Conservation (phyloP, 1,284 basidiomycete species). For the Sparassis latifolia region DNA sequence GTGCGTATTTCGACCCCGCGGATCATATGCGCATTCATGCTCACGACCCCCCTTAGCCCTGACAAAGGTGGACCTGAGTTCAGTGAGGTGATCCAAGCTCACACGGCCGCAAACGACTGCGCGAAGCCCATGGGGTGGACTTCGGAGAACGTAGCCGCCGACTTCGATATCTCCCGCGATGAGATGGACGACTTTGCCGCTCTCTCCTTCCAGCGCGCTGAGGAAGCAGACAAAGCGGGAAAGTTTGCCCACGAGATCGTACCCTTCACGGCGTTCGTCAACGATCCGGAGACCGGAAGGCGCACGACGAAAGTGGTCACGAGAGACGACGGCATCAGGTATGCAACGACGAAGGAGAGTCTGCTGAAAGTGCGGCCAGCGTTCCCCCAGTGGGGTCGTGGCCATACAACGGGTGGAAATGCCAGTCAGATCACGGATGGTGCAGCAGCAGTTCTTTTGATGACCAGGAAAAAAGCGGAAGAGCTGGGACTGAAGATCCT, state of each 20-base stretch:
- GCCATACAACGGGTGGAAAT: conserved; percentile 83
- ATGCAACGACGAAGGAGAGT: conserved; percentile 67
- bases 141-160: conserved; percentile 70
- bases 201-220: conserved; percentile 71
- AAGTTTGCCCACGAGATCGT: conserved; percentile 77
- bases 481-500: conserved; percentile 70
- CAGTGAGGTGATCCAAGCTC: conserved; percentile 39
- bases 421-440: conserved; percentile 87
- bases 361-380: conserved; percentile 70
- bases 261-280: conserved; percentile 62
- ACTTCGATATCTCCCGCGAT: conserved; percentile 78
- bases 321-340: conserved; percentile 80
- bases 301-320: conserved; percentile 53
- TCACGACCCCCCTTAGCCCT: conserved; percentile 35
- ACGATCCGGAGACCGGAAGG: conserved; percentile 47
- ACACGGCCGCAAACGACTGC: conserved; percentile 21
- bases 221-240: conserved; percentile 59
- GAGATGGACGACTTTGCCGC: conserved; percentile 86
- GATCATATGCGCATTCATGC: background rate
- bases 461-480: conserved; percentile 83
- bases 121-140: conserved; percentile 81
- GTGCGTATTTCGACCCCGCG: conserved; percentile 30
- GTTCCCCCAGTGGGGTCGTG: conserved; percentile 84
- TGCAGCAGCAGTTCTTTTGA: conserved; percentile 79
- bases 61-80: conserved; percentile 57